Evolutionary conservation across 305 asterid genomes (phyloP).

Genomic region (Fraxinus albicans): DNA sequence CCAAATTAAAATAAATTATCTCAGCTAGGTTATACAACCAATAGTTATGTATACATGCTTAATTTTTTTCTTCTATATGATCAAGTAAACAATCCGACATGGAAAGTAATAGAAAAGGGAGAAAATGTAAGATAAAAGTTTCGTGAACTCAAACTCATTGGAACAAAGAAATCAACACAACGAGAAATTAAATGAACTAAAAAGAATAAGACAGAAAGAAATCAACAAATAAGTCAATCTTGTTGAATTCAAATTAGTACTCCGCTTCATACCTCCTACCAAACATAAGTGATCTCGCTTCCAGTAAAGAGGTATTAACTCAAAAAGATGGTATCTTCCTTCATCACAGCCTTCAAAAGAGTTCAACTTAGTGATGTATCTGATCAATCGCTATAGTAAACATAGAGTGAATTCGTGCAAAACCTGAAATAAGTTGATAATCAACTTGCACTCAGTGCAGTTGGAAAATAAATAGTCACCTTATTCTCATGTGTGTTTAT

Average conservation of each 20-base stretch:
- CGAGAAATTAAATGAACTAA: background rate
- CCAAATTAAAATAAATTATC: constrained; percentile 7
- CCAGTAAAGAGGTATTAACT: constrained; percentile 51
- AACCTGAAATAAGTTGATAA: too few species aligned
- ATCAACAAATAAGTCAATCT: too few species aligned
- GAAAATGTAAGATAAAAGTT: background rate
- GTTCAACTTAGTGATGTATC: too few species aligned
- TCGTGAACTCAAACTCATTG: background rate
- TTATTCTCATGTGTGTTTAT: too few species aligned
- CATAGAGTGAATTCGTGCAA: background rate
- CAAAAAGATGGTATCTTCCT: constrained; percentile 9
- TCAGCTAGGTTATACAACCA: background rate
- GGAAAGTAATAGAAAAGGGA: background rate
- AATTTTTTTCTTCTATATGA: background rate
- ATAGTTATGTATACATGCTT: background rate
- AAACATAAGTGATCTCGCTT: too few species aligned
- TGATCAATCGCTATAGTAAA: background rate
- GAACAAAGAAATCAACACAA: background rate
- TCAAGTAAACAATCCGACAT: background rate
- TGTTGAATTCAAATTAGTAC: too few species aligned
- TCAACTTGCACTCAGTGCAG: too few species aligned
- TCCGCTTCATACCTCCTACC: too few species aligned
- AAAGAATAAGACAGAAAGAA: background rate
- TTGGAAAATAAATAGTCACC: too few species aligned
- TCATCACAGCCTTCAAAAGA: too few species aligned